A percentile compares a stretch with the other conserved stretches of the same genome.
phyloP scores from a whole-genome alignment of 2,329 filamentous ascomycete genomes.

The Atkinsonella texensis region DNA sequence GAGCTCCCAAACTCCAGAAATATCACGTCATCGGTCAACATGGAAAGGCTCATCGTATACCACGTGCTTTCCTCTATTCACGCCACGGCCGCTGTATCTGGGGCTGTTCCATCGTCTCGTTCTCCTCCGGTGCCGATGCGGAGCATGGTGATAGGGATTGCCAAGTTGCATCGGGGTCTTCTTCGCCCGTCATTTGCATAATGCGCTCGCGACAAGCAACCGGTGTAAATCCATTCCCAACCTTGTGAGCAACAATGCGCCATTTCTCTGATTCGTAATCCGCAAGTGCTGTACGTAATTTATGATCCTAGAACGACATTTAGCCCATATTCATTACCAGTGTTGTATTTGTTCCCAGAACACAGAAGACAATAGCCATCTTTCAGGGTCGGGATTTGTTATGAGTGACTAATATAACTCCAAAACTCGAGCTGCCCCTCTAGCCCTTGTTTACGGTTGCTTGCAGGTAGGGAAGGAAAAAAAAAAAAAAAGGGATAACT shows the following conservation, averaged over 20 bases:
- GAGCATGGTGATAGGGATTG: slow-evolving; percentile 41
- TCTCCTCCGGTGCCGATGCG: slow-evolving; percentile 10
- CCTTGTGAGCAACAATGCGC: slow-evolving; percentile 83
- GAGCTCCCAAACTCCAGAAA: not conserved
- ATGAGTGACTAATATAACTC: not conserved
- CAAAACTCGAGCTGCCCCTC: too few relatives aligned
- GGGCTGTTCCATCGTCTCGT: slow-evolving; percentile 10
- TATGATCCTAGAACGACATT: slow-evolving; percentile 49
- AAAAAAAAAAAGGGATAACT: slow-evolving; percentile 19
- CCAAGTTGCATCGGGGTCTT: slow-evolving; percentile 33
- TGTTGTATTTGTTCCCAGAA: too few relatives aligned
- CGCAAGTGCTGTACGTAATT: slow-evolving; percentile 62
- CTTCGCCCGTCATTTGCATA: slow-evolving; percentile 44
- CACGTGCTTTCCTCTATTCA: not conserved
- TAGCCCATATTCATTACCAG: not conserved
- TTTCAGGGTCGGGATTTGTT: not conserved
- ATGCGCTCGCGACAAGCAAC: slow-evolving; percentile 76
- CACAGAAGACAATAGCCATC: too few relatives aligned
- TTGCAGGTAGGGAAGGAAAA: slow-evolving; percentile 8
- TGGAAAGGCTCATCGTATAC: not conserved
- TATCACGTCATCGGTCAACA: not conserved
- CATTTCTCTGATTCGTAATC: slow-evolving; percentile 89
- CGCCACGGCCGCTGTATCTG: slow-evolving; percentile 12
- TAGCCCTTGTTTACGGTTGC: not conserved
- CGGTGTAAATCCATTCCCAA: slow-evolving; percentile 81